Percentiles rank a stretch among this genome's conserved stretches.
Conservation (phyloP, 306 rosid species). For the Argentina anserina region DNA sequence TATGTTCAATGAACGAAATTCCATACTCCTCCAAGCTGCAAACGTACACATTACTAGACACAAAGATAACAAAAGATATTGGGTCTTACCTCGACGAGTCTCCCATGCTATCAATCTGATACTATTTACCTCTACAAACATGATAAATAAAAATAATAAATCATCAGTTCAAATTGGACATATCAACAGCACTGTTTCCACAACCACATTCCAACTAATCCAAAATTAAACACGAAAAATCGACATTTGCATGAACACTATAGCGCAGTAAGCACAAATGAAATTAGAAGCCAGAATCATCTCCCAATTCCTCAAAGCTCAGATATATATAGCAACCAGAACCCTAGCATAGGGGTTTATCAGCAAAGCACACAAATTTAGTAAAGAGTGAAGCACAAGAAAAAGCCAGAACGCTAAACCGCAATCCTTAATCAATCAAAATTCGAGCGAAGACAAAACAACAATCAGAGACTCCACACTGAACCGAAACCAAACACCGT, state of each 20-base stretch:
- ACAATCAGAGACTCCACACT: too few relatives aligned
- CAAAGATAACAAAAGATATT: not conserved
- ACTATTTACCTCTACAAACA: constrained; percentile 17
- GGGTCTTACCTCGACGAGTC: constrained; percentile 34
- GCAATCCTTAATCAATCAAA: not conserved
- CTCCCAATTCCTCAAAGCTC: not conserved
- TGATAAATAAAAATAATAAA: too few relatives aligned
- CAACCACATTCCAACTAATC: too few relatives aligned
- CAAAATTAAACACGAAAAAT: too few relatives aligned
- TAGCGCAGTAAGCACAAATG: not conserved
- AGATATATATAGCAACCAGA: not conserved
- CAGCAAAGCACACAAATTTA: constrained; percentile 10
- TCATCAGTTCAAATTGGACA: not conserved
- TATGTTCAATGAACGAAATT: not conserved
- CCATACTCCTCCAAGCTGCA: not conserved
- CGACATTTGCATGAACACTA: too few relatives aligned
- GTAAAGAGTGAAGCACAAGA: not conserved
- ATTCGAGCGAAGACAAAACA: not conserved
- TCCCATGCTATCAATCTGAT: constrained; percentile 20
- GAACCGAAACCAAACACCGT: not conserved
- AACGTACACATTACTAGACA: not conserved
- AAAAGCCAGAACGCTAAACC: not conserved
- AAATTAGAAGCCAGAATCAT: not conserved
- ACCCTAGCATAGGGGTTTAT: constrained; percentile 14
- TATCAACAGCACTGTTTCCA: not conserved